A percentile compares a stretch with the other conserved stretches of the same genome.
Conservation (phyloP, 257 asterid species). For the Verbena officinalis region DNA sequence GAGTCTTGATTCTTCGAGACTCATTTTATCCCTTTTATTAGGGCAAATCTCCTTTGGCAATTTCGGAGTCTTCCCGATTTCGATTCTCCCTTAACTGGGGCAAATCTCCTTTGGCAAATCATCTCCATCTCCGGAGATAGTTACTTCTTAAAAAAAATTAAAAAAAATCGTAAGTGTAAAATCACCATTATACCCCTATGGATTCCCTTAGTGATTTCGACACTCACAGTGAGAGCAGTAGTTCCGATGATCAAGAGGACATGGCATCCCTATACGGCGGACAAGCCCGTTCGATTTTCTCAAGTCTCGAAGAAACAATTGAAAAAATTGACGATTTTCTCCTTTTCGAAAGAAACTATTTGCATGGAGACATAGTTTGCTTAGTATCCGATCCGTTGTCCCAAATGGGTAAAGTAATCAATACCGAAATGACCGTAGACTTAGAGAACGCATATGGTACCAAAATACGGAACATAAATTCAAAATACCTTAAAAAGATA, state of each 20-base stretch:
- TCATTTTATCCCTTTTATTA: conserved; percentile 24
- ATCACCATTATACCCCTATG: conserved; percentile 45
- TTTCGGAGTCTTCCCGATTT: conserved; percentile 42
- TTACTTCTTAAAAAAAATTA: conserved; percentile 24
- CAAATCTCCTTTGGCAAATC: conserved; percentile 94
- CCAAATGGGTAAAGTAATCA: conserved; percentile 81
- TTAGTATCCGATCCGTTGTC: conserved; percentile 63
- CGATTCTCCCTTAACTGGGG: conserved; percentile 40
- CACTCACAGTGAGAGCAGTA: conserved; percentile 78
- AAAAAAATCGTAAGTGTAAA: not conserved
- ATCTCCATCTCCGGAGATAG: conserved; percentile 69
- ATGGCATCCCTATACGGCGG: conserved; percentile 72
- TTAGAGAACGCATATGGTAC: conserved; percentile 66
- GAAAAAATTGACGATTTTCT: conserved; percentile 87
- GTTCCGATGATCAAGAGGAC: conserved; percentile 84
- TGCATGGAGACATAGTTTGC: conserved; percentile 74
- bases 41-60: conserved; percentile 90
- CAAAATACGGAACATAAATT: conserved; percentile 47
- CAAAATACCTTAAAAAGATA: conserved; percentile 54
- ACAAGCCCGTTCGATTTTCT: conserved; percentile 72
- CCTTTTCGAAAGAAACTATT: conserved; percentile 73
- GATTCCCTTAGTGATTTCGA: conserved; percentile 70
- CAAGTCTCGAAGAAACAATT: conserved; percentile 82
- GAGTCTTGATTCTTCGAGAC: conserved; percentile 44
- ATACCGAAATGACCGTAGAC: conserved; percentile 61